Percentiles rank a stretch among this genome's conserved stretches.
phyloP scores from a whole-genome alignment of 495 filamentous ascomycete species.

The Xylaria scruposa region DNA sequence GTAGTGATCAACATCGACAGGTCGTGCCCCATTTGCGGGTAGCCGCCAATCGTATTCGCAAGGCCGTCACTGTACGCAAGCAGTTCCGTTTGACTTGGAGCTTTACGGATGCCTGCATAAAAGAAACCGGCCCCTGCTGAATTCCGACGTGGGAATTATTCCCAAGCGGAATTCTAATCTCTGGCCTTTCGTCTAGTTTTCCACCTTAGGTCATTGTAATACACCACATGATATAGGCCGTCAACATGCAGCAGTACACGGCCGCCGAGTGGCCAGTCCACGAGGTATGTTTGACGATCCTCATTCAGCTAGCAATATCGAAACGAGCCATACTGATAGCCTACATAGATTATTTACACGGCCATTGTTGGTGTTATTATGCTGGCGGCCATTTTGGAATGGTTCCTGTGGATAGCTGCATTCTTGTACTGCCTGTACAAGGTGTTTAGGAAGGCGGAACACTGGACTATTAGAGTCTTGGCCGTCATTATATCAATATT shows the following conservation, averaged over 20 bases:
- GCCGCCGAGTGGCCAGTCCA: conserved; percentile 61
- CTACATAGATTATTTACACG: conserved; percentile 68
- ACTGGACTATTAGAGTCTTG: conserved; percentile 78
- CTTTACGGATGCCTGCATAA: conserved; percentile 30
- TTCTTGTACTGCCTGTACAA: conserved; percentile 92
- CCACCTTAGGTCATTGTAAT: conserved; percentile 17
- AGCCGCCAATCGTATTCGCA: conserved; percentile 17
- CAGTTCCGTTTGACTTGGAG: conserved; percentile 7
- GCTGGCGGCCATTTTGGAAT: conserved; percentile 86
- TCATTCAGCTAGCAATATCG: not conserved
- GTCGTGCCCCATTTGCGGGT: conserved; percentile 16
- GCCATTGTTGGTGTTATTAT: conserved; percentile 82
- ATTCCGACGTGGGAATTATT: conserved; percentile 18
- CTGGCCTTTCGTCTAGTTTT: conserved; percentile 5
- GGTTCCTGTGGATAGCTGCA: conserved; percentile 91
- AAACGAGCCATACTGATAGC: conserved; percentile 13
- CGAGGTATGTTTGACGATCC: conserved; percentile 61
- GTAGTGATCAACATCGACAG: conserved; percentile 17
- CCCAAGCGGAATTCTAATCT: conserved; percentile 10
- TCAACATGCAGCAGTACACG: conserved; percentile 51
- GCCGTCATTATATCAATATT: conserved; percentile 75
- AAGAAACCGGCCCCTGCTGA: conserved; percentile 19
- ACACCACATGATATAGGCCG: not conserved
- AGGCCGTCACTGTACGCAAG: conserved; percentile 6
- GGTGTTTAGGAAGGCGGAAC: conserved; percentile 88